phyloP scores from a whole-genome alignment of 2,329 filamentous ascomycete genomes.

The Stachybotrys chartarum region DNA sequence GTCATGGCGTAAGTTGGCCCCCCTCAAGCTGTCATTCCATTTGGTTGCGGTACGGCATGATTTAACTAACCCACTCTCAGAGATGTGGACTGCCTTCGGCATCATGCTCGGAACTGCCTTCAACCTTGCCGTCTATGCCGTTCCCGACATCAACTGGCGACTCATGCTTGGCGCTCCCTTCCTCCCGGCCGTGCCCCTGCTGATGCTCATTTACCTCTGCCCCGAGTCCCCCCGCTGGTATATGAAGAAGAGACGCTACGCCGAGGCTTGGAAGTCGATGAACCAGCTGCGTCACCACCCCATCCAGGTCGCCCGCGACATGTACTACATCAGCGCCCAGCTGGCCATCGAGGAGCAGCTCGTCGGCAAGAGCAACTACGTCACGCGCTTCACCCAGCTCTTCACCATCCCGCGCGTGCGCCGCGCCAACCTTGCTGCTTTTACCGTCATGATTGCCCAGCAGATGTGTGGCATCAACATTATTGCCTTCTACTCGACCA shows the following conservation, averaged over 20 bases:
- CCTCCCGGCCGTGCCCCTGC: conserved; percentile 46
- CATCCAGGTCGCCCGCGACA: conserved; percentile 51
- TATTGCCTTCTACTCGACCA: conserved; percentile 67
- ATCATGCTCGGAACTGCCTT: conserved; percentile 36
- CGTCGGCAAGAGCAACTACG: conserved; percentile 28
- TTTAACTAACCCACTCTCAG: conserved; percentile 21
- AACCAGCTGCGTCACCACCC: conserved; percentile 41
- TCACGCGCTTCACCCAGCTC: conserved; percentile 48
- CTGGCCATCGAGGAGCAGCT: conserved; percentile 32
- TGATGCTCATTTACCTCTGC: conserved; percentile 51
- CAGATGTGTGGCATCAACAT: conserved; percentile 66
- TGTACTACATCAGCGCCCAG: conserved; percentile 46
- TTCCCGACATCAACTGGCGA: conserved; percentile 24
- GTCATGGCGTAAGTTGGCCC: conserved; percentile 52
- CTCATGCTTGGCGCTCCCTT: conserved; percentile 54
- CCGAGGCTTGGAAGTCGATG: conserved; percentile 52
- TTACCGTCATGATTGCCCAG: conserved; percentile 73
- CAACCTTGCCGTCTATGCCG: conserved; percentile 23
- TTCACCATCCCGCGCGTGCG: conserved; percentile 63
- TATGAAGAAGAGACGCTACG: conserved; percentile 57
- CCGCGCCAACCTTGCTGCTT: conserved; percentile 67
- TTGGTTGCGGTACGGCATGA: background rate
- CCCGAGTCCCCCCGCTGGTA: conserved; percentile 59
- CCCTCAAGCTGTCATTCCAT: background rate
- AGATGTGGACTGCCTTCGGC: conserved; percentile 56